phyloP scores from a whole-genome alignment of 805 yeast species.

The Candida odintsovae region DNA sequence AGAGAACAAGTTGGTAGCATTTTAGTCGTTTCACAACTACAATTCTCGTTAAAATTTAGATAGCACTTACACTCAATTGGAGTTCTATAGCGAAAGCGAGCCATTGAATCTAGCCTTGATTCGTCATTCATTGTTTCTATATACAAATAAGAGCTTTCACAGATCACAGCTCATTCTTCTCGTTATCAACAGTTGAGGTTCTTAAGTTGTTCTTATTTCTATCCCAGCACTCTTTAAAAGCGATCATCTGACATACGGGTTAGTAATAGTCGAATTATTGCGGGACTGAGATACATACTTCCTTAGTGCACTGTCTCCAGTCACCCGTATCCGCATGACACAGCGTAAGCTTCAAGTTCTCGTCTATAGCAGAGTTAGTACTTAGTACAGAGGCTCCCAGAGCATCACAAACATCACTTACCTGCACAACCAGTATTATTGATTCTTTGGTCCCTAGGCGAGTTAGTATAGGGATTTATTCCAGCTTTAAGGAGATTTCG shows the following conservation, averaged over 20 bases:
- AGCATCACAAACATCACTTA: slow-evolving; percentile 20
- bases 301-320: slow-evolving; percentile 69
- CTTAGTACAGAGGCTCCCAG: not conserved
- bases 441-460: slow-evolving; percentile 60
- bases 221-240: slow-evolving; percentile 39
- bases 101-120: too few species aligned
- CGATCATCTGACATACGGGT: slow-evolving; percentile 29
- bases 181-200: slow-evolving; percentile 30
- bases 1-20: too few species aligned
- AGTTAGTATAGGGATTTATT: not conserved
- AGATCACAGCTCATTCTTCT: not conserved
- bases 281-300: slow-evolving; percentile 34
- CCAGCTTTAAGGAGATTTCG: too few species aligned
- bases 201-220: slow-evolving; percentile 32
- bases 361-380: slow-evolving; percentile 32
- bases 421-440: slow-evolving; percentile 69
- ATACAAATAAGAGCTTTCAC: not conserved
- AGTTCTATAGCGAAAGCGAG: too few species aligned
- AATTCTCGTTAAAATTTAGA: too few species aligned
- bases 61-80: too few species aligned
- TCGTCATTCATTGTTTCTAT: not conserved
- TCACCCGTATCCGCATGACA: slow-evolving; percentile 81
- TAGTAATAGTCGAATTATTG: slow-evolving; percentile 1
- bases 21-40: too few species aligned
- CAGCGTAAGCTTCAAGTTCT: slow-evolving; percentile 61